phyloP scores from a whole-genome alignment of 305 asterid species.

The Fraxinus paxiana region DNA sequence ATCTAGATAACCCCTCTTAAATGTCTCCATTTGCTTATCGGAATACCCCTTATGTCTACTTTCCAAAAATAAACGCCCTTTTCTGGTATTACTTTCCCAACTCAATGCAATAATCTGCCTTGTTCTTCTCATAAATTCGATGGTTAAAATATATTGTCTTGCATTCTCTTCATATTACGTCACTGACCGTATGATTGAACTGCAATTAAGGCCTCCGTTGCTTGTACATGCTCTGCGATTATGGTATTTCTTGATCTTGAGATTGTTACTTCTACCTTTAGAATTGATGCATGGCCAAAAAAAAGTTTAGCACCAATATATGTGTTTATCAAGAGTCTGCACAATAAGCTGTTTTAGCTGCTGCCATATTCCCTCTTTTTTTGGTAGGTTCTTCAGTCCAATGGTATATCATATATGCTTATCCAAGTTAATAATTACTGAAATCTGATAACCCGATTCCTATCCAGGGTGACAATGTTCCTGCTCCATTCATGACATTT shows the following conservation, averaged over 20 bases:
- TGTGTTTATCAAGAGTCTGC: not conserved
- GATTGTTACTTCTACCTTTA: not conserved
- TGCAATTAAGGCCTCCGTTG: not conserved
- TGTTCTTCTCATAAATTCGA: not conserved
- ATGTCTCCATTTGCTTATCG: not conserved
- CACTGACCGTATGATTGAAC: not conserved
- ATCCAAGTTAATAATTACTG: constrained; percentile 7
- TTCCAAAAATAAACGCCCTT: not conserved
- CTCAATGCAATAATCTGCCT: not conserved
- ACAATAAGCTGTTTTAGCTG: not conserved
- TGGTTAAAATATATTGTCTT: not conserved
- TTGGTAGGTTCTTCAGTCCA: constrained; percentile 10
- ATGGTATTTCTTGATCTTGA: not conserved
- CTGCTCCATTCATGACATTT: constrained; percentile 88
- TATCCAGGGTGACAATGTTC: constrained; percentile 80
- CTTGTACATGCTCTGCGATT: not conserved
- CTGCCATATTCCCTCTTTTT: constrained; percentile 1
- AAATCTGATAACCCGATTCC: constrained; percentile 20
- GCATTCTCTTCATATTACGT: not conserved
- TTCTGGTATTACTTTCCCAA: not conserved
- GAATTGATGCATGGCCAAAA: not conserved
- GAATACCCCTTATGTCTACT: not conserved
- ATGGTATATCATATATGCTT: not conserved
- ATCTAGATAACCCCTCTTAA: not conserved
- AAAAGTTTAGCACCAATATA: not conserved